phyloP scores from a whole-genome alignment of 1,284 basidiomycete genomes.

The Cryptococcus sp. region DNA sequence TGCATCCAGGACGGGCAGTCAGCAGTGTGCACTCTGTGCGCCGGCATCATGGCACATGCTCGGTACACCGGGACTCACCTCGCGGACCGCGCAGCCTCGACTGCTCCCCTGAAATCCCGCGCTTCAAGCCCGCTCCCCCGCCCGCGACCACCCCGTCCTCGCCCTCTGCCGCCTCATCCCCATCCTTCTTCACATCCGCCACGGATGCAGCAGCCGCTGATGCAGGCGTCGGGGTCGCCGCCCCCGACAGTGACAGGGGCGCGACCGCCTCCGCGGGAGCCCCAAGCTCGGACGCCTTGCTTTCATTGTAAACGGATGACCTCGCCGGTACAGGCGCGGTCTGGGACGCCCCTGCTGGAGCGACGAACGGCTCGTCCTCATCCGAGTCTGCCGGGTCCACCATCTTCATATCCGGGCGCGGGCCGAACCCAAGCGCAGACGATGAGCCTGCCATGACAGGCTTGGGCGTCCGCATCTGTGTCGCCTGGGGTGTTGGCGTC shows the following conservation, averaged over 20 bases:
- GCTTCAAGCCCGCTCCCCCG: slow-evolving; percentile 44
- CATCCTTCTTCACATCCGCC: neutral
- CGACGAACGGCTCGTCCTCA: slow-evolving; percentile 6
- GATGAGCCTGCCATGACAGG: slow-evolving; percentile 46
- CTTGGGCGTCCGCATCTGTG: slow-evolving; percentile 26
- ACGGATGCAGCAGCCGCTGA: neutral
- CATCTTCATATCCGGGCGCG: slow-evolving; percentile 7
- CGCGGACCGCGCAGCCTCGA: slow-evolving; percentile 44
- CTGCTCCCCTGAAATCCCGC: slow-evolving; percentile 54
- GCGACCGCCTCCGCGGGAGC: neutral
- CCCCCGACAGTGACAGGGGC: neutral
- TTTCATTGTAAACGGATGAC: too few species aligned
- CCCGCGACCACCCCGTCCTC: slow-evolving; percentile 25
- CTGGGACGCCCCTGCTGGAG: neutral
- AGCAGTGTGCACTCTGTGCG: neutral
- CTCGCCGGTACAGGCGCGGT: neutral
- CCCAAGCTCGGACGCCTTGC: too few species aligned
- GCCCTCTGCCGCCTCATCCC: slow-evolving; percentile 2
- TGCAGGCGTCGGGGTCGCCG: neutral
- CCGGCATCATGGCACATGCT: neutral
- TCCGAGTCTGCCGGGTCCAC: slow-evolving; percentile 9
- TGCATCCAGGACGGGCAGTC: too few species aligned
- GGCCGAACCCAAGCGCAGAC: slow-evolving; percentile 16
- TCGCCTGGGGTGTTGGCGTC: neutral
- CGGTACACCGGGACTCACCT: slow-evolving; percentile 11